Evolutionary conservation across 2,329 filamentous ascomycete genomes (phyloP).

Genomic region (Penicillium hesseltinei): DNA sequence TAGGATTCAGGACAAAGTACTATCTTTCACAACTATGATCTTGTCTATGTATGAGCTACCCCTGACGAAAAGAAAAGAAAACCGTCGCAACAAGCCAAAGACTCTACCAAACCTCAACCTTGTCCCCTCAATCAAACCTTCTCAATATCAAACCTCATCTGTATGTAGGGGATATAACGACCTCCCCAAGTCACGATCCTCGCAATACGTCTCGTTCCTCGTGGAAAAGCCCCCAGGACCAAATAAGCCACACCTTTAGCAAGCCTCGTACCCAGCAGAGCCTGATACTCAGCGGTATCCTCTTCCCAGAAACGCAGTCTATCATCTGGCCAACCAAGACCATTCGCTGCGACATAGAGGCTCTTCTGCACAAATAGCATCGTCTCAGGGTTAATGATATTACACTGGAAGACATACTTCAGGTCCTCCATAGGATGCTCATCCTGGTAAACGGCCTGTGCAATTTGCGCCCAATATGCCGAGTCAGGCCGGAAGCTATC

Average conservation of each 20-base stretch:
- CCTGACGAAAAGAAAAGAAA: not conserved
- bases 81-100: not conserved
- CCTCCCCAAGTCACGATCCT: not conserved
- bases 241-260: not conserved
- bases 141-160: not conserved
- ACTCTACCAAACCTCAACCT: not conserved
- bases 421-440: not conserved
- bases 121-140: not conserved
- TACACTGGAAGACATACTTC: not conserved
- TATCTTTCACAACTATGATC: not conserved
- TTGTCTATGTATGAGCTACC: not conserved
- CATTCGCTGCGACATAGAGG: not conserved
- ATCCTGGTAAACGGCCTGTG: not conserved
- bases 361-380: not conserved
- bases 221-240: not conserved
- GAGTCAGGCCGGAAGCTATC: constrained; percentile 3
- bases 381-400: not conserved
- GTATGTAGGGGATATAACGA: not conserved
- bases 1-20: not conserved
- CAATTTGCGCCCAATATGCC: constrained; percentile 8
- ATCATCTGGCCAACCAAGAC: not conserved
- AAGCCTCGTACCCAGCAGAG: not conserved
- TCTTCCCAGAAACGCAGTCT: not conserved
- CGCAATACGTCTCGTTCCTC: not conserved
- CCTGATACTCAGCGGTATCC: not conserved